A percentile compares a stretch with the other conserved stretches of the same genome.
phyloP scores from a whole-genome alignment of 164 flowering plant species.

The Umbellularia californica region DNA sequence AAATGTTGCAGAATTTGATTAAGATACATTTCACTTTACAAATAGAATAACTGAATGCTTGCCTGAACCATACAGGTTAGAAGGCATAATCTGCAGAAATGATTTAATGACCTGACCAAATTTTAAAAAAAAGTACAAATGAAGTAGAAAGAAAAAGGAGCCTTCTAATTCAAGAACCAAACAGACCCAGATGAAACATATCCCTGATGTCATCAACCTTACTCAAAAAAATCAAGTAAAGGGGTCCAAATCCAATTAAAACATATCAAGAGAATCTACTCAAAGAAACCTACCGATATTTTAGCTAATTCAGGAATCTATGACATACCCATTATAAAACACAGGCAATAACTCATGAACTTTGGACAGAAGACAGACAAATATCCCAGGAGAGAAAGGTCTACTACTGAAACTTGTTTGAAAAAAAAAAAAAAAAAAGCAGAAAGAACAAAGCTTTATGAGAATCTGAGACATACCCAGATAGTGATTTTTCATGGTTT shows the following conservation, averaged over 20 bases:
- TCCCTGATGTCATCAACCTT: not conserved
- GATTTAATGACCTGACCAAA: not conserved
- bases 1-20: too few species aligned
- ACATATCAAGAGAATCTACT: not conserved
- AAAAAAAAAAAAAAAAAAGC: too few species aligned
- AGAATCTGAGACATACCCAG: not conserved
- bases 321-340: not conserved
- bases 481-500: too few species aligned
- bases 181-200: not conserved
- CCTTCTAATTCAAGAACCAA: not conserved
- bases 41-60: too few species aligned
- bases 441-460: not conserved
- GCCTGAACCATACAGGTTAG: not conserved
- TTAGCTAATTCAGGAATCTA: not conserved
- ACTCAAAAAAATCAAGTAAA: not conserved
- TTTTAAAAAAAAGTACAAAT: too few species aligned
- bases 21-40: too few species aligned
- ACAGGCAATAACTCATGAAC: not conserved
- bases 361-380: not conserved
- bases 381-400: too few species aligned
- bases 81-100: not conserved
- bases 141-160: not conserved
- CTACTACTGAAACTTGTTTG: not conserved
- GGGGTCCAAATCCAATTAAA: not conserved
- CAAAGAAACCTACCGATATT: not conserved